Evolutionary conservation across 2,329 filamentous ascomycete species (phyloP).

Genomic region (Botryotinia calthae): DNA sequence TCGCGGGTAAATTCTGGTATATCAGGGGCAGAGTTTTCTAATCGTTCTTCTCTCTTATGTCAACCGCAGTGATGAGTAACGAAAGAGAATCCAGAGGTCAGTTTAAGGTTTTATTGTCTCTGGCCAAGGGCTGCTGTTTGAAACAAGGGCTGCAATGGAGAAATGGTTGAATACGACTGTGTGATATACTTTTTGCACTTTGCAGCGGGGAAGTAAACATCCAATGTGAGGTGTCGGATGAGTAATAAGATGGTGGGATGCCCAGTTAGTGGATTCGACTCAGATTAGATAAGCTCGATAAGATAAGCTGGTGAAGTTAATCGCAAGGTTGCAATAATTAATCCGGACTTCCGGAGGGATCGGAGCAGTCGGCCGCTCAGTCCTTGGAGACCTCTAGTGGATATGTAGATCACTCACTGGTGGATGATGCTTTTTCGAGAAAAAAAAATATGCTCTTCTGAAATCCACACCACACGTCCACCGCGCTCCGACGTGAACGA

Average conservation of each 20-base stretch:
- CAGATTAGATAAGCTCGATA: conserved; percentile 4
- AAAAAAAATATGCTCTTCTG: neutral
- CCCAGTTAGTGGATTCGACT: neutral
- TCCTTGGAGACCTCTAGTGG: neutral
- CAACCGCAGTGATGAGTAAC: neutral
- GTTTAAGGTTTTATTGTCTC: conserved; percentile 9
- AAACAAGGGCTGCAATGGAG: conserved; percentile 1
- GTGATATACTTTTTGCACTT: conserved; percentile 4
- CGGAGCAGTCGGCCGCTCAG: conserved; percentile 5
- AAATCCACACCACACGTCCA: neutral
- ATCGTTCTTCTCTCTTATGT: neutral
- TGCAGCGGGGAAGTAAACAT: neutral
- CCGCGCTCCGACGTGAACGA: neutral
- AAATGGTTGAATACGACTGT: neutral
- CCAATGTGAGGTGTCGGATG: neutral
- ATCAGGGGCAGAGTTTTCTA: neutral
- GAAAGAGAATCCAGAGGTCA: neutral
- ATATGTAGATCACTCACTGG: no score
- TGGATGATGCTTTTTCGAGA: neutral
- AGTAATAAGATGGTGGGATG: conserved; percentile 8
- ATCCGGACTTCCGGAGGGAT: neutral
- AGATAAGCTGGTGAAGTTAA: neutral
- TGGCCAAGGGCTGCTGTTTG: neutral
- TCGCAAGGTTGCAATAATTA: neutral
- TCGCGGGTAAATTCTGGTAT: neutral